These are phyloP conservation scores for Thinopyrum elongatum DNA, from an alignment of 176 grass and related monocot genomes.

Conservation along the genomic window DNA sequence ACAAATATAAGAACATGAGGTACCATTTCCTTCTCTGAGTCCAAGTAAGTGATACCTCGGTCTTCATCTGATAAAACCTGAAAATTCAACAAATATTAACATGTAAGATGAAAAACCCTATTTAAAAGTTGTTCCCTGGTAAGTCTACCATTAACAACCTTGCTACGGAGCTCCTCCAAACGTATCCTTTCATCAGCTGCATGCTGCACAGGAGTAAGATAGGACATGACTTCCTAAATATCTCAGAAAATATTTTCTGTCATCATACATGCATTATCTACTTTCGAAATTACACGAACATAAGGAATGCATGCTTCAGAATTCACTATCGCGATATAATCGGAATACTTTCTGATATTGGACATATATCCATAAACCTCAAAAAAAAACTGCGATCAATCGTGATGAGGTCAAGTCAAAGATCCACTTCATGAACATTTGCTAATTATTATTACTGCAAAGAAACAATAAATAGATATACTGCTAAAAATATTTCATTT, in stretches of 20 bases:
- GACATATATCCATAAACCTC: background rate
- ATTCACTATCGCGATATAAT: background rate
- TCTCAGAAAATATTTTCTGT: slow-evolving; percentile 11
- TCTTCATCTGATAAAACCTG: slow-evolving; percentile 84
- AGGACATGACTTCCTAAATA: slow-evolving; percentile 20
- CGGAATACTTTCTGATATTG: background rate
- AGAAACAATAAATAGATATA: slow-evolving; percentile 14
- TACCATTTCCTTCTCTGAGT: slow-evolving; percentile 85
- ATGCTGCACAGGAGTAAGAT: slow-evolving; percentile 62
- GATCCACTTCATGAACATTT: slow-evolving; percentile 6
- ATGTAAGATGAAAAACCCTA: background rate
- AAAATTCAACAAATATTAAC: slow-evolving; percentile 16
- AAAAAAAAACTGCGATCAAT: background rate
- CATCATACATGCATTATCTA: slow-evolving; percentile 13
- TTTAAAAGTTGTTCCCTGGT: slow-evolving; percentile 19
- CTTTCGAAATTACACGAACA: background rate
- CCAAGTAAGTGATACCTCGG: slow-evolving; percentile 59
- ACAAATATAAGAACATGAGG: slow-evolving; percentile 26
- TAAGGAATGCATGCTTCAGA: slow-evolving; percentile 1
- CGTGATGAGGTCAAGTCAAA: background rate
- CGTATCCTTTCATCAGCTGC: slow-evolving; percentile 97
- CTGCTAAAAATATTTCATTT: background rate
- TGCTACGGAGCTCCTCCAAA: slow-evolving; percentile 80
- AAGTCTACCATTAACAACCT: slow-evolving; percentile 52
- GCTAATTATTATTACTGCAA: slow-evolving; percentile 6